A percentile compares a stretch with the other conserved stretches of the same genome.
Evolutionary conservation across 1,139 yeast genomes (phyloP).

Genomic region (Pichia sp.): DNA sequence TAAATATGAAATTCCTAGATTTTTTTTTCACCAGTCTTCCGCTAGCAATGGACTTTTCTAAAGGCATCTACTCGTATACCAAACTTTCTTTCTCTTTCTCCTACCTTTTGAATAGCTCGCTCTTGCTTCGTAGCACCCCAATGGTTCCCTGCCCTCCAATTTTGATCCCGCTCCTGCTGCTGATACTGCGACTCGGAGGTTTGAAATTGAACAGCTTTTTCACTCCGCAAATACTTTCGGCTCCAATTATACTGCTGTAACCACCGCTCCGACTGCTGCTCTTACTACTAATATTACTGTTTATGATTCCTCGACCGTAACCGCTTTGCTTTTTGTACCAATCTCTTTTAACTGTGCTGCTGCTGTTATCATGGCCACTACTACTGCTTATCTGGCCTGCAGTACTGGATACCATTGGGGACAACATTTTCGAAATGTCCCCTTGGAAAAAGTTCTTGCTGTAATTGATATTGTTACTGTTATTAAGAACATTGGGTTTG

Average conservation of each 20-base stretch:
- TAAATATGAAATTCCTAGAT: neutral
- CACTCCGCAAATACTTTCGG: neutral
- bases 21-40: neutral
- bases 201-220: slow-evolving; percentile 3
- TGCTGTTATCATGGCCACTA: neutral
- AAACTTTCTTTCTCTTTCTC: neutral
- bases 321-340: neutral
- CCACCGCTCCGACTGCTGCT: neutral
- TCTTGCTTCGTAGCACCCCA: slow-evolving; percentile 2
- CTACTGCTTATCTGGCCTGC: neutral
- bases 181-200: slow-evolving; percentile 4
- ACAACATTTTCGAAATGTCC: neutral
- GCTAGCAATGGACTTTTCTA: neutral
- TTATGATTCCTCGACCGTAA: neutral
- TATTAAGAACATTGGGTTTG: neutral
- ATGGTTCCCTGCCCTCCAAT: neutral
- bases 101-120: slow-evolving; percentile 3
- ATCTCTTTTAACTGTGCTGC: neutral
- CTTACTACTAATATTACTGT: neutral
- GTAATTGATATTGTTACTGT: neutral
- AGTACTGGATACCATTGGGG: neutral
- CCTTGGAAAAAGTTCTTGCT: neutral
- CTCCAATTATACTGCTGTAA: neutral
- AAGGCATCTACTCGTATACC: too few relatives aligned
- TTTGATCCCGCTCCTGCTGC: slow-evolving; percentile 1